A percentile compares a stretch with the other conserved stretches of the same genome.
Conservation (phyloP, 495 filamentous ascomycete genomes). For the Penicillium canariense region DNA sequence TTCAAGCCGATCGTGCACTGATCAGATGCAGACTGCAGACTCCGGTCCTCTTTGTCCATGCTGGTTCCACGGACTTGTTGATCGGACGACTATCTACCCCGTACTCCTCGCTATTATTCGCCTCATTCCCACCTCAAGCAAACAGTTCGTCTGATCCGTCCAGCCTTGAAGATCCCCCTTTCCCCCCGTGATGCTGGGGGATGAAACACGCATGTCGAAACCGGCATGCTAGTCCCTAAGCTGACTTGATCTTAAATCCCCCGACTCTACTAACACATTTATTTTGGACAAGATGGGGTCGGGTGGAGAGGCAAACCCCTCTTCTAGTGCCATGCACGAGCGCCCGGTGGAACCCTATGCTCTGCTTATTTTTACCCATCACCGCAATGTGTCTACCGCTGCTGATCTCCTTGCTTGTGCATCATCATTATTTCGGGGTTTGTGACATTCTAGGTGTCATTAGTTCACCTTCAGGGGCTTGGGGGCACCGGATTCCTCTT, state of each 20-base stretch:
- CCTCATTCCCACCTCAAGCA: neutral
- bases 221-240: neutral
- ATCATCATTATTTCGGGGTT: neutral
- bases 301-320: neutral
- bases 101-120: neutral
- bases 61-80: neutral
- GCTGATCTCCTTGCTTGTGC: neutral
- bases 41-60: neutral
- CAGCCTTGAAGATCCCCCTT: neutral
- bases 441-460: neutral
- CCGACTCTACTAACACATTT: neutral
- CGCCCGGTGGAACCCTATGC: neutral
- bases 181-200: neutral
- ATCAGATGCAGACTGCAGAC: neutral
- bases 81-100: neutral
- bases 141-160: neutral
- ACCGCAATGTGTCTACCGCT: neutral
- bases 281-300: neutral
- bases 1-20: neutral
- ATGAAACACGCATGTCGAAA: slow-evolving; percentile 1
- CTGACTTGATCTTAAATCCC: neutral
- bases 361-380: neutral
- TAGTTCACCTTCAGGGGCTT: neutral
- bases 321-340: slow-evolving; percentile 1
- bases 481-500: neutral